These are phyloP conservation scores for Phlegmacium glaucopus DNA, from an alignment of 768 basidiomycete species.

Conservation along the genomic window DNA sequence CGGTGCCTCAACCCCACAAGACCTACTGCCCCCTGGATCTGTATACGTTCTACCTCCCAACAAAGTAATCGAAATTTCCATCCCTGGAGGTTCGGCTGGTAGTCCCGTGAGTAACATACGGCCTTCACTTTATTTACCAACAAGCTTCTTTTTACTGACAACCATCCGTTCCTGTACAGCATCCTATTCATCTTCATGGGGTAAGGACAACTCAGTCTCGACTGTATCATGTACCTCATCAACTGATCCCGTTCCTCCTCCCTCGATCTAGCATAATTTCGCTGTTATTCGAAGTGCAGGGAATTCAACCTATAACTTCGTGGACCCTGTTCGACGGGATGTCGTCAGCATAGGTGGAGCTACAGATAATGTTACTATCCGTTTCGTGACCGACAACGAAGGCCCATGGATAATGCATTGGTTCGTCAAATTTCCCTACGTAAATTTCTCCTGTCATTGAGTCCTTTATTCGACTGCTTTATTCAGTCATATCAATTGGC, in stretches of 20 bases:
- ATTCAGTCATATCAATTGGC: constrained; percentile 42
- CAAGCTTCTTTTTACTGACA: not conserved
- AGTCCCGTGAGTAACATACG: constrained; percentile 22
- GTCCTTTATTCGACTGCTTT: not conserved
- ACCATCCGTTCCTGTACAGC: constrained; percentile 16
- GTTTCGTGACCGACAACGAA: constrained; percentile 61
- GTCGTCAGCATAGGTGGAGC: constrained; percentile 29
- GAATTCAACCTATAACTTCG: constrained; percentile 33
- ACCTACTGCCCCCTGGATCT: constrained; percentile 34
- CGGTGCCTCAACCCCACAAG: constrained; percentile 31
- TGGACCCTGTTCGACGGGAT: constrained; percentile 46
- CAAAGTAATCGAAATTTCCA: constrained; percentile 42
- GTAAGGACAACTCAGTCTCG: constrained; percentile 14
- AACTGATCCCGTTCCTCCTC: not conserved
- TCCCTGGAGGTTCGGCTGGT: constrained; percentile 34
- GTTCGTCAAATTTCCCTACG: constrained; percentile 14
- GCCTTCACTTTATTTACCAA: constrained; percentile 4
- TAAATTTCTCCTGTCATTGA: not conserved
- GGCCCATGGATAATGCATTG: constrained; percentile 47
- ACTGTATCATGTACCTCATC: not conserved
- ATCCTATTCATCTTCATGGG: constrained; percentile 44
- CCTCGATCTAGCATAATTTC: constrained; percentile 26
- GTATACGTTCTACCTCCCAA: constrained; percentile 39
- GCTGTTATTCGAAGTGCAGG: constrained; percentile 40
- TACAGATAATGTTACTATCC: constrained; percentile 43